Evolutionary conservation across 371 early-diverging fungal species (phyloP), one percentile per base, ranked within the genome.

Genomic region (Choanephora cucurbitarum): DNA sequence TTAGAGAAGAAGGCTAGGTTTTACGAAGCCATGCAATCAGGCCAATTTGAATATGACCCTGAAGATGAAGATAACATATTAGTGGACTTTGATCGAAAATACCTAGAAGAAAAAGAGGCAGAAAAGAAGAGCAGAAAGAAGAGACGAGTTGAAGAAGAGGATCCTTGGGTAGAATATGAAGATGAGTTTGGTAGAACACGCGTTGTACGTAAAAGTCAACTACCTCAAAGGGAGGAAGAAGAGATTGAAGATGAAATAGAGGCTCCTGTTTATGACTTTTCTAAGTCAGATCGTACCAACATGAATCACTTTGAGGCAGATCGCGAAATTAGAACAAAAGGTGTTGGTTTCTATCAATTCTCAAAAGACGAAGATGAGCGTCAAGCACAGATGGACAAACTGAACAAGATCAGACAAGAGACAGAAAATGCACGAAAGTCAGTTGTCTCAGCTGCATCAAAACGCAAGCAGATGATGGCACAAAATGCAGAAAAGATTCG

Each of bases 141-240:
- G 34, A 52, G 28, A 37, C 54, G 43, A 6, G 32, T 40, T 13
- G 62, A 72, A 1, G 70, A 81, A 23, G 63, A 74, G 7, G 91
- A 90, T 77, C 88, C 90, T 8, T 90, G 90, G 90, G 84, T 92
- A 2, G 91, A 91, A 49, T 82, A 86, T 57, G 78, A 79, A 6
- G 92, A 92, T 70, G 90, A 91, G 53, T 92, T 88, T 78, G 91
- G 91, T 3, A 73, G 92, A 17, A 85, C 89, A 23, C 80, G 89
- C n/a, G 69, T 87, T 6, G 77, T 89, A 14, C 78, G 91, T 42
- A 78, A 73, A 53, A 86, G 88, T 24, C 75, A 90, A 52, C 45
- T 85, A 15, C 87, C 83, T 15, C 1, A 41, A 44, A 17, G 31
- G 34, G 24, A 31, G n/a, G 34, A 32, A 19, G 34, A 44, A 52